Evolutionary conservation across 768 basidiomycete genomes (phyloP).

Genomic region (Gyrodon lividus): DNA sequence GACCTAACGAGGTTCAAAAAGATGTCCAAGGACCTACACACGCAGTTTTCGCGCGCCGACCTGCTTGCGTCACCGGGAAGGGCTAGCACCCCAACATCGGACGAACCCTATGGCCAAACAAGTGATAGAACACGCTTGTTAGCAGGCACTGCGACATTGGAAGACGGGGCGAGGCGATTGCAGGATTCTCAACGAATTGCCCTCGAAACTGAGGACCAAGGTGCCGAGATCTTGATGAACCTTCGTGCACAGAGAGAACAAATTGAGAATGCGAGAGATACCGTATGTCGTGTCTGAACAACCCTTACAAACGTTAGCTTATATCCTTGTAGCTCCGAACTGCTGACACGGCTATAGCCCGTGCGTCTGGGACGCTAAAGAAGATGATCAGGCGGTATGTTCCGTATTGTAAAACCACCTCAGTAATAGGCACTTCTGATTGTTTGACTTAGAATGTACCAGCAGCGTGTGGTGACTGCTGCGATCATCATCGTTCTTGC

Average conservation of each 20-base stretch:
- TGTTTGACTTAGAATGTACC: constrained; percentile 79
- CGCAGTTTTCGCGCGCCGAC: constrained; percentile 70
- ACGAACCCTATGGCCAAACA: constrained; percentile 74
- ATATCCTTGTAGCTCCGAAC: constrained; percentile 59
- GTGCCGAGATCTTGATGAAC: constrained; percentile 87
- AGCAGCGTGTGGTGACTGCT: constrained; percentile 86
- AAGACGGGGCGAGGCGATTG: constrained; percentile 81
- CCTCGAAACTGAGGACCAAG: constrained; percentile 94
- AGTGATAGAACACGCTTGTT: constrained; percentile 81
- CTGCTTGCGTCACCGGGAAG: constrained; percentile 58
- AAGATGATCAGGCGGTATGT: constrained; percentile 93
- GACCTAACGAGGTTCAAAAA: constrained; percentile 81
- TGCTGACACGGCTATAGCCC: constrained; percentile 87
- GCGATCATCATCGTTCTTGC: constrained; percentile 85
- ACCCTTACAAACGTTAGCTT: not conserved
- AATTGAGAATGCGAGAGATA: constrained; percentile 90
- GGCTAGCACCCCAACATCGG: constrained; percentile 46
- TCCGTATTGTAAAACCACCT: not conserved
- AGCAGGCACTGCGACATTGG: constrained; percentile 71
- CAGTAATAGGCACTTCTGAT: constrained; percentile 11
- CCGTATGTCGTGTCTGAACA: constrained; percentile 46
- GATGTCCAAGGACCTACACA: constrained; percentile 68
- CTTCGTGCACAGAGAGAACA: constrained; percentile 88
- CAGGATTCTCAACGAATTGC: constrained; percentile 92
- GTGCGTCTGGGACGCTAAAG: constrained; percentile 88